phyloP scores from a whole-genome alignment of 768 basidiomycete species.

The Mycena galopus region DNA sequence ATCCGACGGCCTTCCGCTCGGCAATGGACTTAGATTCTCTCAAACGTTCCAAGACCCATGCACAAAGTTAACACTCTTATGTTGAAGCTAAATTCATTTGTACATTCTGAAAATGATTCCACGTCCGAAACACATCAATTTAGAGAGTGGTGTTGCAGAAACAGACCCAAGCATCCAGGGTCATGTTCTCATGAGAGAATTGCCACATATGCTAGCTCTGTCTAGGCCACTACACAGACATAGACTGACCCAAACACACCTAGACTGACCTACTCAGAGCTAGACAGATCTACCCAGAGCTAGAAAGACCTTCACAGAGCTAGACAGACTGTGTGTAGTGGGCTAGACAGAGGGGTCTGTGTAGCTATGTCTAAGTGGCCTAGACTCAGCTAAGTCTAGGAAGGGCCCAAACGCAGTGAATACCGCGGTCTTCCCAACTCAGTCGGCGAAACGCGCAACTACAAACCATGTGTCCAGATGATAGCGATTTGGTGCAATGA shows the following conservation, averaged over 20 bases:
- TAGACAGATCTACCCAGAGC: background rate
- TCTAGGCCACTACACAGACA: background rate
- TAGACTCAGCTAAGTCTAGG: background rate
- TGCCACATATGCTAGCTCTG: background rate
- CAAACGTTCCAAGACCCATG: too few relatives aligned
- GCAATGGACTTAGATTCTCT: too few relatives aligned
- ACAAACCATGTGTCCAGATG: too few relatives aligned
- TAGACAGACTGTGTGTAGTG: background rate
- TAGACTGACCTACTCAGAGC: background rate
- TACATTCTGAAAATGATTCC: too few relatives aligned
- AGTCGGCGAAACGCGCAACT: too few relatives aligned
- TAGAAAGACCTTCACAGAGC: background rate
- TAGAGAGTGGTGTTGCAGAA: background rate
- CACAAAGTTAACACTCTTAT: too few relatives aligned
- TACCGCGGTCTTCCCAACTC: too few relatives aligned
- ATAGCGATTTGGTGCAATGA: too few relatives aligned
- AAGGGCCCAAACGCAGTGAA: background rate
- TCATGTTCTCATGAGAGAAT: background rate
- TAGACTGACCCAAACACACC: background rate
- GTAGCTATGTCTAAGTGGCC: background rate
- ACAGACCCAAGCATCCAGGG: background rate
- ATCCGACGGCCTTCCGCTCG: too few relatives aligned
- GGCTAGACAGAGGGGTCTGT: background rate
- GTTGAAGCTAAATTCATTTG: too few relatives aligned
- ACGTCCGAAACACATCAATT: too few relatives aligned